Evolutionary conservation across 176 grass and related monocot species (phyloP).

Genomic region (Echinochloa phyllopogon): DNA sequence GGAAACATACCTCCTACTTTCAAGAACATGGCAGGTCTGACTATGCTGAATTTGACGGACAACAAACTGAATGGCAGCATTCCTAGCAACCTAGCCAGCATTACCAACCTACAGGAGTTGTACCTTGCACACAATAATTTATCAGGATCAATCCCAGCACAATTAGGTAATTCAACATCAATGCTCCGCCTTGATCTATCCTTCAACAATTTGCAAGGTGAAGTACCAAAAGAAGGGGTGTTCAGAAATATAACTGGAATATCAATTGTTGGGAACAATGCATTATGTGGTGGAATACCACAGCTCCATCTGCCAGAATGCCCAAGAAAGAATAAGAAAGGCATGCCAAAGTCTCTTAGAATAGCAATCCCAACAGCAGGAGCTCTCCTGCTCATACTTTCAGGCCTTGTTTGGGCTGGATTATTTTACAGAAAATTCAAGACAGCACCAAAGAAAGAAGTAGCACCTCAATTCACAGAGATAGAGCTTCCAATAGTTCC

Average conservation of each 20-base stretch:
- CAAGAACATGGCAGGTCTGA: constrained; percentile 30
- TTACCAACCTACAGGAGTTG: constrained; percentile 1
- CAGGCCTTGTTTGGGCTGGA: neutral
- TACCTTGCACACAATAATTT: constrained; percentile 42
- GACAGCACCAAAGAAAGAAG: neutral
- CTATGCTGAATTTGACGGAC: constrained; percentile 22
- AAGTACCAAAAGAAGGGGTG: constrained; percentile 32
- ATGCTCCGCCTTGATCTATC: constrained; percentile 26
- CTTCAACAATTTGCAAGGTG: constrained; percentile 47
- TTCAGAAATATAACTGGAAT: constrained; percentile 42
- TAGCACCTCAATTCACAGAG: neutral
- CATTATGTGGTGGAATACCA: constrained; percentile 38
- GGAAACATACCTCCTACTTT: constrained; percentile 40
- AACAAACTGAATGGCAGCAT: constrained; percentile 40
- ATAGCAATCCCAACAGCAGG: neutral
- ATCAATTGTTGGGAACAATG: constrained; percentile 34
- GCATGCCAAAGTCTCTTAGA: neutral
- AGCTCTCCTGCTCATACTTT: neutral
- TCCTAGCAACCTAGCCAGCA: neutral
- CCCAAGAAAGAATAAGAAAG: constrained; percentile 13
- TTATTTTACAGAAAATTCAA: neutral
- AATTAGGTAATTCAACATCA: neutral
- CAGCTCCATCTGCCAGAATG: constrained; percentile 3
- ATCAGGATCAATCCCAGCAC: constrained; percentile 37
- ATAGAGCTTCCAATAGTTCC: constrained; percentile 20